Base-by-base conservation (phyloP, 1,139 yeast genomes). In the Saccharomyces hybrid region DNA sequence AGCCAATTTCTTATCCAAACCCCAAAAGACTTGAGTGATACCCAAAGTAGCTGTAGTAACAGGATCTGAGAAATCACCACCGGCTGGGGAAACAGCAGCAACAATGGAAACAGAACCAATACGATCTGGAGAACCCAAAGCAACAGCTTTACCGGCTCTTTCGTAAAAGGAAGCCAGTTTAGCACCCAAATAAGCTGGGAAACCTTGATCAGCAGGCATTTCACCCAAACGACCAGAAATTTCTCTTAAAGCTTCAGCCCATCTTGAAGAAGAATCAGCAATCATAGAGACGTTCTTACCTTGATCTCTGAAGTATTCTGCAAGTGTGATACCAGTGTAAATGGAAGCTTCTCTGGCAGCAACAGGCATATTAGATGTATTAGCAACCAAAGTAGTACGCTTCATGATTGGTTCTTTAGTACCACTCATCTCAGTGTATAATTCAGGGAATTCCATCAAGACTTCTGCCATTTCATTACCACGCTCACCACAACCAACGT, bases 131-230 rank as follows among this genome's bases (percentile, higher is more conserved):
- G 96, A 88, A 71, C 99, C 99, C 61, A 93, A 80, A 4, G 96
- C 95, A 68, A 86, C 80, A 49, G 96, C 95, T 73, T 88, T 90
- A 78, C 99, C 99, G 50, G 99, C 99, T 80, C 99, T 90, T 78
- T 93, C 99, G 75, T 93, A 93, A 82, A 93, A 93, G 56, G 98
- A 93, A 55, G 99, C 98, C 70, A 93, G 82, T 74, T 93, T 93
- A 55, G 99, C 96, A 77, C 99, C 99, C 73, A 93, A 82, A 73
- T 95, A 93, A 57, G 99, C 99, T 61, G 99, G 99, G 95, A 91
- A 93, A 81, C 99, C 99, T 79, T 95, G 99, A 78, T 93, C 99
- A 60, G 99, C 99, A 72, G 99, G 99, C 99, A 93, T 93, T 79
- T 95, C 99, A 75, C 99, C 99, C 74, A 93, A 80, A 81, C 99